A percentile compares a stretch with the other conserved stretches of the same genome.
Evolutionary conservation across 2,329 filamentous ascomycete genomes (phyloP).

Genomic region (Aplosporella prunicola): DNA sequence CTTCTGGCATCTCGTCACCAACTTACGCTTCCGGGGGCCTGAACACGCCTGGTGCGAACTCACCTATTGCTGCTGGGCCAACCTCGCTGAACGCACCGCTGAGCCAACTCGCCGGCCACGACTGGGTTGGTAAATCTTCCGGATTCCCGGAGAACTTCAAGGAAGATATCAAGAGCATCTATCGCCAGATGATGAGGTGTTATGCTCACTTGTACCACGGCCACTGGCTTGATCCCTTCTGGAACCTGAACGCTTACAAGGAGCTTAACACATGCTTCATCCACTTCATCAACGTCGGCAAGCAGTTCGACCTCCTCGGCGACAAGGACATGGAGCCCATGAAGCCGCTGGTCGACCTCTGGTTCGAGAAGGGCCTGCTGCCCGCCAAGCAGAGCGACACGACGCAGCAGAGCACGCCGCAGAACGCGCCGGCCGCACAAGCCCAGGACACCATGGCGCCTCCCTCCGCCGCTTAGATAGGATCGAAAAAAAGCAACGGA

Average conservation of each 20-base stretch:
- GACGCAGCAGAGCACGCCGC: not conserved
- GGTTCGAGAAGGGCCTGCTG: conserved; percentile 80
- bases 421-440: conserved; percentile 1
- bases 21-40: conserved; percentile 47
- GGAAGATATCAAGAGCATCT: conserved; percentile 68
- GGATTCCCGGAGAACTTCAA: conserved; percentile 49
- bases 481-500: too few relatives aligned
- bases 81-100: conserved; percentile 45
- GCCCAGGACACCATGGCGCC: conserved; percentile 1
- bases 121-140: conserved; percentile 84
- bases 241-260: conserved; percentile 39
- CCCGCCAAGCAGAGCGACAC: conserved; percentile 35
- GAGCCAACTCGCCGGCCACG: conserved; percentile 55
- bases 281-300: conserved; percentile 53
- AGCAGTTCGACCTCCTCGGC: conserved; percentile 67
- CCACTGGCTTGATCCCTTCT: conserved; percentile 43
- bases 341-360: conserved; percentile 87
- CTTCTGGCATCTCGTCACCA: conserved; percentile 44
- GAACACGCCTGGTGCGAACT: conserved; percentile 32
- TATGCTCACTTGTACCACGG: conserved; percentile 45
- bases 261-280: conserved; percentile 47
- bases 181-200: conserved; percentile 47
- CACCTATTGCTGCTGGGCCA: conserved; percentile 36
- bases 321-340: conserved; percentile 91
- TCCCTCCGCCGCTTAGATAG: not conserved